A percentile compares a stretch with the other conserved stretches of the same genome.
Evolutionary conservation across 2,329 filamentous ascomycete genomes (phyloP).

Genomic region (Monilinia polystroma): DNA sequence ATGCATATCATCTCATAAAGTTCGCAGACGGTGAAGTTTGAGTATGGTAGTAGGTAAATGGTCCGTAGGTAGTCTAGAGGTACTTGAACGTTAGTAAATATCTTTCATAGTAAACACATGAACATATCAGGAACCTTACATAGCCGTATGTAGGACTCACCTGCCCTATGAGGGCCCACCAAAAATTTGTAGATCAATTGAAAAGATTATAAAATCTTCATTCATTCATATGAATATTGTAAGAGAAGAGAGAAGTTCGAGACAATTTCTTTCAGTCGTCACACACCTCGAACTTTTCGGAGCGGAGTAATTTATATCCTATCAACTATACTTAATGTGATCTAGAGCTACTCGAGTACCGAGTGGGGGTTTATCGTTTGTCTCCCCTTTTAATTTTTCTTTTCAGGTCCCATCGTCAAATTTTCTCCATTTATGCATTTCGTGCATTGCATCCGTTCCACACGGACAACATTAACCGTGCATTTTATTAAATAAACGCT

Average conservation of each 20-base stretch:
- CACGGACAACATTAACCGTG: conserved; percentile 2
- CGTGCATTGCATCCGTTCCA: conserved; percentile 18
- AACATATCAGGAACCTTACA: conserved; percentile 1
- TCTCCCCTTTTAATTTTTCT: neutral
- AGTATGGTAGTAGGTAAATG: conserved; percentile 5
- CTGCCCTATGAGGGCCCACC: conserved; percentile 22
- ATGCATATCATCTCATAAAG: neutral
- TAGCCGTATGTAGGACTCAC: conserved; percentile 7
- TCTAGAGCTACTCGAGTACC: neutral
- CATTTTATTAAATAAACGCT: neutral
- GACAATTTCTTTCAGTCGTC: conserved; percentile 18
- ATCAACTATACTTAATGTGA: neutral
- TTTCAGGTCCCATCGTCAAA: conserved; percentile 3
- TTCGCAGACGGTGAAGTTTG: conserved; percentile 8
- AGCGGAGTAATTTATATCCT: neutral
- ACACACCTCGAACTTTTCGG: conserved; percentile 15
- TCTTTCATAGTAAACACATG: conserved; percentile 13
- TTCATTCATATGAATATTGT: neutral
- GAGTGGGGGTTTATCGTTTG: too few species aligned
- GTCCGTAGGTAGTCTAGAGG: conserved; percentile 9
- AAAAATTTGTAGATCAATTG: conserved; percentile 8
- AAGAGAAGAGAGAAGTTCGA: conserved; percentile 1
- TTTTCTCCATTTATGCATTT: conserved; percentile 6
- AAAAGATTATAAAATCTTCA: neutral
- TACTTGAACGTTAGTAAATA: conserved; percentile 12